Conservation (phyloP, 1,139 yeast genomes). For the Blastobotrys serpentis region DNA sequence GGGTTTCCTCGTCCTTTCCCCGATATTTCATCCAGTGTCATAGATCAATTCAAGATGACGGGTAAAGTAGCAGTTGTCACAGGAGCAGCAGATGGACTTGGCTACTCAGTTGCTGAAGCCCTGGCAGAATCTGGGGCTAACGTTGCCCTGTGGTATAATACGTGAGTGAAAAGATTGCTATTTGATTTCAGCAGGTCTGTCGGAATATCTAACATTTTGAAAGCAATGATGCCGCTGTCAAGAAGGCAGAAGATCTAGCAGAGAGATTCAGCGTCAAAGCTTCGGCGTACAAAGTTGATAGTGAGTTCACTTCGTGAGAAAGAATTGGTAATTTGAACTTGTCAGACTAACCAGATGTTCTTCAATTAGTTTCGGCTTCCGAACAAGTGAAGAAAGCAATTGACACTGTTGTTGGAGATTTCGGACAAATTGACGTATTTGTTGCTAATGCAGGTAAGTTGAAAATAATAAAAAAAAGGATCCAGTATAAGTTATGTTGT, state of each 20-base stretch:
- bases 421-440: slow-evolving; percentile 57
- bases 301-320: not conserved
- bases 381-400: slow-evolving; percentile 58
- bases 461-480: not conserved
- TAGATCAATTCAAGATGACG: slow-evolving; percentile 41
- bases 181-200: too few relatives aligned
- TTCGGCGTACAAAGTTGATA: slow-evolving; percentile 67
- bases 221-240: slow-evolving; percentile 42
- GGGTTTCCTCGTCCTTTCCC: slow-evolving; percentile 8
- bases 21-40: slow-evolving; percentile 4
- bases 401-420: slow-evolving; percentile 60
- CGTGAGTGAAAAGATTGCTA: too few relatives aligned
- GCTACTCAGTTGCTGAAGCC: slow-evolving; percentile 66
- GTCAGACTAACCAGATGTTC: too few relatives aligned
- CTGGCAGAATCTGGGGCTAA: slow-evolving; percentile 76
- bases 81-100: slow-evolving; percentile 74
- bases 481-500: too few relatives aligned
- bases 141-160: slow-evolving; percentile 40
- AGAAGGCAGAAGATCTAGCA: slow-evolving; percentile 55
- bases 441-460: slow-evolving; percentile 60
- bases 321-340: not conserved
- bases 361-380: slow-evolving; percentile 50
- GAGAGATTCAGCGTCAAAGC: slow-evolving; percentile 62
- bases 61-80: slow-evolving; percentile 73
- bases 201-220: too few relatives aligned